Evolutionary conservation across 2,329 filamentous ascomycete genomes (phyloP), one percentile per base, ranked within the genome.

Genomic region (Penicillium corylophilum): DNA sequence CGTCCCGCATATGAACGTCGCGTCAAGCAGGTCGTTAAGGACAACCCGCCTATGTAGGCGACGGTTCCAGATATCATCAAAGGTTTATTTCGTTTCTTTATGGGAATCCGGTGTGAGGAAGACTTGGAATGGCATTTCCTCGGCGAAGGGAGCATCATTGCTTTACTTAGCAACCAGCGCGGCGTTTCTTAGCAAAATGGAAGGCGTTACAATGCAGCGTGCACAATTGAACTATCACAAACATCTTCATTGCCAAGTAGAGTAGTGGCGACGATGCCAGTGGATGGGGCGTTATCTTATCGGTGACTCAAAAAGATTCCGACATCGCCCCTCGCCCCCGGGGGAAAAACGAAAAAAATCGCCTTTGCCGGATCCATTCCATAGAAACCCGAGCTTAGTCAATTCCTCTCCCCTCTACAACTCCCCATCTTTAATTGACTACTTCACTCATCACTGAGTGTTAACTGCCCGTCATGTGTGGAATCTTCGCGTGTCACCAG

Each of bases 401-500:
- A 62, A 63, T 61, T 61, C 48, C 42, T 47, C 33, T 24, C 48
- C 44, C 45, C 48, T 29, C 46, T 50, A 36, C 26, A 38, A 28
- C 43, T 40, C 57, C 39, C 36, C 39, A 38, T 46, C 51, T 51
- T 3, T 38, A 52, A 55, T 54, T 59, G 44, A 47, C 41, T 38
- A 23, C 60, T 50, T 42, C 46, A 40, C 40, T 44, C 42, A 35
- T 20, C 23, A 23, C 38, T 24, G 50, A 31, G 40, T 24, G 33
- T 23, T 50, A 59, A 54, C 56, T 68, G 72, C 70, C 60, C 80
- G 88, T 73, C 66, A 96, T 96, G 91, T 96, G 91, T 87, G 91
- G 91, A 76, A 95, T 96, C 71, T 96, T 96, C 76, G 92, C 90
- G 67, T 96, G 92, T 78, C 90, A 96, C 77, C 81, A 83, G 91